Evolutionary conservation across 768 basidiomycete genomes (phyloP), one percentile per base, ranked within the genome.

Genomic region (Calvatia gigantea): DNA sequence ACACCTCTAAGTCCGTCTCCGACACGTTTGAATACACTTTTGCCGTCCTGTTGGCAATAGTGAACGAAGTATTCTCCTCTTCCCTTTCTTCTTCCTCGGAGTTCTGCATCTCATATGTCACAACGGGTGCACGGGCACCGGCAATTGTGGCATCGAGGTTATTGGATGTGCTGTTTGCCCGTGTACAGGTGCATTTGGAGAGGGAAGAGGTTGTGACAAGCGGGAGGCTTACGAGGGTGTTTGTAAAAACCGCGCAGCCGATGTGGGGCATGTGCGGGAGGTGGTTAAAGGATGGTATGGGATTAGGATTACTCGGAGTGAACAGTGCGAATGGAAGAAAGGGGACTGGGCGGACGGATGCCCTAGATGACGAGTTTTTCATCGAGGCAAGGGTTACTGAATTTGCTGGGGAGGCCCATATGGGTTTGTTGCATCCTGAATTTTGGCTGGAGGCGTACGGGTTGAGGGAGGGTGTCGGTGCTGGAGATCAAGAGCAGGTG

Each of bases 381-480:
- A 82, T 94, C 43, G 86, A 88, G 63, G 80, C 81, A 58, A 89
- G 80, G 62, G 85, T 83, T 17, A 72, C 89, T 41, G 76, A 75
- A 0, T 56, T 75, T 47, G 78, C 78, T 25, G 37, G 52, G 17
- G 52, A 75, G 76, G 64, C 69, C 75, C 64, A 76, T 2, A 64
- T 78, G 41, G 78, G 79, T 1, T 64, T 86, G 19, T 58, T 83
- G 63, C 86, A 88, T 62, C 86, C 85, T 0, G 88, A 91, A 54
- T 91, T 91, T 63, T 94, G 91, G 91, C 72, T 77, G 28, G 84
- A 89, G 38, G 88, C 86, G 0, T 91, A 86, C 67, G 71, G 72
- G 2, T 65, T 91, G 57, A 70, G 84, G 35, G 78, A 78, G 44
- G 70, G 69, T 15, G 65, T 69, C 2, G 60, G 66, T 29, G 67